phyloP scores from a whole-genome alignment of 441 rosid genomes.

The Hura crepitans region DNA sequence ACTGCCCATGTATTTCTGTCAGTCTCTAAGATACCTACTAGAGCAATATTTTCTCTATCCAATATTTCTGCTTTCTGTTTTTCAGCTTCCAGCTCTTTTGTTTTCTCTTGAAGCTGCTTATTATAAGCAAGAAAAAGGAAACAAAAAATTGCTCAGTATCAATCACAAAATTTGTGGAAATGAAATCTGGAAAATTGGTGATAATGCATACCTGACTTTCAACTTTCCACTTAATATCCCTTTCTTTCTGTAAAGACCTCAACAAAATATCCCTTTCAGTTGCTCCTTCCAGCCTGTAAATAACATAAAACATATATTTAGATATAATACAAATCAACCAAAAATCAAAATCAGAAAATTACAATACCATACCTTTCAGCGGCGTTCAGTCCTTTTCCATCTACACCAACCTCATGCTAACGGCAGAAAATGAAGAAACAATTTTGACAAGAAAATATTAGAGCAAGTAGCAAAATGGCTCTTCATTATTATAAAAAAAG shows the following conservation, averaged over 20 bases:
- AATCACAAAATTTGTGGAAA: too few species aligned
- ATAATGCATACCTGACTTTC: slow-evolving; percentile 37
- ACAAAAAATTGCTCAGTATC: not conserved
- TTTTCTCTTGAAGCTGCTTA: slow-evolving; percentile 19
- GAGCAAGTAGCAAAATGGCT: too few species aligned
- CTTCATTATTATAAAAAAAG: too few species aligned
- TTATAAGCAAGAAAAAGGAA: not conserved
- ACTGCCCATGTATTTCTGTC: slow-evolving; percentile 29
- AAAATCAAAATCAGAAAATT: not conserved
- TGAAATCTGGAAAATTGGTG: not conserved
- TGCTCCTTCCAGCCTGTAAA: slow-evolving; percentile 17
- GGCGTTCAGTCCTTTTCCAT: not conserved
- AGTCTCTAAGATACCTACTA: slow-evolving; percentile 20
- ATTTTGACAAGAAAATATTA: too few species aligned
- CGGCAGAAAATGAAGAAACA: not conserved
- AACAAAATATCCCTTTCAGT: not conserved
- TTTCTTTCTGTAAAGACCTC: slow-evolving; percentile 26
- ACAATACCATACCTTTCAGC: not conserved
- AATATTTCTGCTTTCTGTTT: slow-evolving; percentile 22
- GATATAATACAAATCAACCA: not conserved
- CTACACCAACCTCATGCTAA: not conserved
- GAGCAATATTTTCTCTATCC: slow-evolving; percentile 18
- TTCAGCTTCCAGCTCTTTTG: slow-evolving; percentile 30
- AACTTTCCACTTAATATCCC: slow-evolving; percentile 24
- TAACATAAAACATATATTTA: not conserved